A percentile compares a stretch with the other conserved stretches of the same genome.
phyloP scores from a whole-genome alignment of 768 basidiomycete species.

The Phaeotremella fagi region DNA sequence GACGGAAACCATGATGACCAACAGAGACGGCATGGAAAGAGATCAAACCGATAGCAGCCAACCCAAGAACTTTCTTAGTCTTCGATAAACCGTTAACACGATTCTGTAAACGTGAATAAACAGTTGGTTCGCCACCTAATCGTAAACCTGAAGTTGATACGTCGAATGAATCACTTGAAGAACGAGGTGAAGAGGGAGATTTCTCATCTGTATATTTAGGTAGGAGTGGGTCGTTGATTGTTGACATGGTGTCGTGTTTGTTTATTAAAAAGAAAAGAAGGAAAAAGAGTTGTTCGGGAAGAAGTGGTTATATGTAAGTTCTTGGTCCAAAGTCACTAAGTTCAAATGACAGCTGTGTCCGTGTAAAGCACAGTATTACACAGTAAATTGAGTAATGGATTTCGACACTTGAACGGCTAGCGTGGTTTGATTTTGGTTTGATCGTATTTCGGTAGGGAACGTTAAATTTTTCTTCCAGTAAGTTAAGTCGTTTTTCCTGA shows the following conservation, averaged over 20 bases:
- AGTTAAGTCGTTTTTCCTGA: too few species aligned
- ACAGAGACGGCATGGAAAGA: not conserved
- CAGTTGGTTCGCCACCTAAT: not conserved
- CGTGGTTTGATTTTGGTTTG: too few species aligned
- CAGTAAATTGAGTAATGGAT: too few species aligned
- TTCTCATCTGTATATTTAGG: conserved; percentile 8
- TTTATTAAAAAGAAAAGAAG: too few species aligned
- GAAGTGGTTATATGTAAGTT: too few species aligned
- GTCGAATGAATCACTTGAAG: conserved; percentile 1
- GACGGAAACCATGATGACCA: not conserved
- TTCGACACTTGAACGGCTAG: too few species aligned
- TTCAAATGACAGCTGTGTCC: too few species aligned
- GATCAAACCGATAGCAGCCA: not conserved
- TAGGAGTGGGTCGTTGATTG: conserved; percentile 2
- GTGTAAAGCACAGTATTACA: too few species aligned
- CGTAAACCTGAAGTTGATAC: conserved; percentile 6
- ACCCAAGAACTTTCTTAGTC: conserved; percentile 12
- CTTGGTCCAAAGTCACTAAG: too few species aligned
- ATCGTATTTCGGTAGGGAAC: too few species aligned
- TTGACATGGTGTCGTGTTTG: conserved; percentile 6
- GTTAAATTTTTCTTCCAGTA: too few species aligned
- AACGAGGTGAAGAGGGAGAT: not conserved
- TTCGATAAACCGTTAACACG: conserved; percentile 4
- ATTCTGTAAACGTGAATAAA: not conserved
- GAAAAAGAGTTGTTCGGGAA: too few species aligned